A percentile compares a stretch with the other conserved stretches of the same genome.
These are phyloP conservation scores for Colletotrichum sansevieriae DNA, from an alignment of 2,329 filamentous ascomycete genomes.

Conservation along the genomic window DNA sequence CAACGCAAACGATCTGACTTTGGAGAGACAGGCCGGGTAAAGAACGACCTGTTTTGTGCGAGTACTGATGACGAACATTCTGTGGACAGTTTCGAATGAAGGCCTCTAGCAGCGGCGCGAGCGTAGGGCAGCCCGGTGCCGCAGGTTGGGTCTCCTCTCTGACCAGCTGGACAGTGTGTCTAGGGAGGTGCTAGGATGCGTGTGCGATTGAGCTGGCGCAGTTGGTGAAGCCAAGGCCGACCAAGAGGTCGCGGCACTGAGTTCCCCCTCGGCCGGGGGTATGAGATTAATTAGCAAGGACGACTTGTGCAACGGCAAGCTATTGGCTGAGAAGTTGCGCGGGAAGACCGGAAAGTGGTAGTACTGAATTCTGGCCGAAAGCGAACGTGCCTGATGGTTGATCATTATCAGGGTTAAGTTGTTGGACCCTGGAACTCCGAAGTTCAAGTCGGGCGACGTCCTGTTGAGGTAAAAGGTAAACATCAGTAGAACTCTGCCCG, in stretches of 20 bases:
- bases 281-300: slow-evolving; percentile 15
- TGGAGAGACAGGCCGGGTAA: background rate
- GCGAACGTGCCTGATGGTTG: slow-evolving; percentile 16
- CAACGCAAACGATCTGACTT: background rate
- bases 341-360: slow-evolving; percentile 30
- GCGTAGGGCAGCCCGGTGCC: background rate
- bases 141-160: background rate
- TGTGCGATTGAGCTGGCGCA: background rate
- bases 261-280: background rate
- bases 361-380: slow-evolving; percentile 9
- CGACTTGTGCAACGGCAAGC: slow-evolving; percentile 18
- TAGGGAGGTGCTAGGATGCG: too few relatives aligned
- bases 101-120: background rate
- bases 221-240: slow-evolving; percentile 6
- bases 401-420: slow-evolving; percentile 22
- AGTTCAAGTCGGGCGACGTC: background rate
- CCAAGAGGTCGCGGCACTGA: background rate
- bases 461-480: too few relatives aligned
- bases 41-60: slow-evolving; percentile 7
- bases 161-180: too few relatives aligned
- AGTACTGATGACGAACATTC: background rate
- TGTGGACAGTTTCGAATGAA: slow-evolving; percentile 1
- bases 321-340: background rate
- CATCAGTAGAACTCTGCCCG: background rate
- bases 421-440: slow-evolving; percentile 11